Conservation (phyloP, 2,329 filamentous ascomycete species). For the Aureobasidium zeae region DNA sequence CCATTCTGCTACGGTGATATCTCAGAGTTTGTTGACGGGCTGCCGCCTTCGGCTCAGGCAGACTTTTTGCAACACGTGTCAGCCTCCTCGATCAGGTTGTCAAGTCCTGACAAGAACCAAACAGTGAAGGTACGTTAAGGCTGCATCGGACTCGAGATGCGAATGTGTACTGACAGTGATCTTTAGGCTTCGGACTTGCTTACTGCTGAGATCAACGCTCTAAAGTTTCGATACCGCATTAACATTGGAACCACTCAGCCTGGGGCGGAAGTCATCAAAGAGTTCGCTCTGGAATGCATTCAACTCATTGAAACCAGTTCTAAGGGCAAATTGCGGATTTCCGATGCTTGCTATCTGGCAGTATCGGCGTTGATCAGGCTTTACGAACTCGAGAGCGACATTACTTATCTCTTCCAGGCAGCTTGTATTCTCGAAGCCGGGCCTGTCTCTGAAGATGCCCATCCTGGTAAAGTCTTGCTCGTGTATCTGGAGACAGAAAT, state of each 20-base stretch:
- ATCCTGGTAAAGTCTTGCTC: conserved; percentile 28
- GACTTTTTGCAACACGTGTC: background rate
- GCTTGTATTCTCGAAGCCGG: conserved; percentile 24
- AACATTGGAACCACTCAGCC: conserved; percentile 15
- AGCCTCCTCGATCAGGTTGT: background rate
- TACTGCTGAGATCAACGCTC: conserved; percentile 19
- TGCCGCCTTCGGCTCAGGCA: conserved; percentile 4
- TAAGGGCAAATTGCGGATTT: conserved; percentile 20
- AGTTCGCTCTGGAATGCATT: conserved; percentile 23
- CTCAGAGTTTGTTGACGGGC: conserved; percentile 9
- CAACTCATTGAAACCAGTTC: conserved; percentile 20
- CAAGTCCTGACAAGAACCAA: background rate
- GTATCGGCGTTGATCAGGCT: conserved; percentile 26
- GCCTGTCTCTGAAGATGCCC: conserved; percentile 16
- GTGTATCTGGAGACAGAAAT: conserved; percentile 29
- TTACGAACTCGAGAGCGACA: conserved; percentile 19
- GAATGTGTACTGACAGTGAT: background rate
- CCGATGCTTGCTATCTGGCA: conserved; percentile 27
- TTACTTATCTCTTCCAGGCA: conserved; percentile 24
- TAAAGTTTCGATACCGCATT: conserved; percentile 22
- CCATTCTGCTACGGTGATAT: conserved; percentile 16
- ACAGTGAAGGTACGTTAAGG: background rate
- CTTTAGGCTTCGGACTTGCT: conserved; percentile 18
- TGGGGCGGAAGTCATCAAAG: conserved; percentile 16
- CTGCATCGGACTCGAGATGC: too few species aligned